phyloP scores from a whole-genome alignment of 441 rosid species.

The Euphorbia schlechtendalii region DNA sequence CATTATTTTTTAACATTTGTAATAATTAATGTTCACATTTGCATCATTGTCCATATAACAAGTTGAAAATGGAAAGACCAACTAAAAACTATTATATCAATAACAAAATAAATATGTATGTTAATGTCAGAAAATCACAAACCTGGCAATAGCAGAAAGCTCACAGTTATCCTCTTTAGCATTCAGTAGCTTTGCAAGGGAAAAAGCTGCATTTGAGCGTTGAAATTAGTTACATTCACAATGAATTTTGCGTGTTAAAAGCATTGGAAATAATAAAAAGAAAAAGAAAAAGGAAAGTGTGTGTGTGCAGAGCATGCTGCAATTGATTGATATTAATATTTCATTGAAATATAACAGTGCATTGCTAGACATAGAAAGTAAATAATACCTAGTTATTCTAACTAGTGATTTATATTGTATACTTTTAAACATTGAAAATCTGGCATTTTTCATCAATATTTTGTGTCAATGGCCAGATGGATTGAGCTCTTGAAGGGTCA shows the following conservation, averaged over 20 bases:
- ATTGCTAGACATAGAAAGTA: neutral
- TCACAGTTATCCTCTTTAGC: slow-evolving; percentile 73
- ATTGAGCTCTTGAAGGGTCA: neutral
- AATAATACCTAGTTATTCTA: neutral
- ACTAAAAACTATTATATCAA: neutral
- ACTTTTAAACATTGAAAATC: neutral
- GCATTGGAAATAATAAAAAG: too few relatives aligned
- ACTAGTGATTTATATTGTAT: neutral
- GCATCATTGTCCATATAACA: neutral
- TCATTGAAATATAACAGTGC: neutral
- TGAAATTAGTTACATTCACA: slow-evolving; percentile 2
- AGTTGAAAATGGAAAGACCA: neutral
- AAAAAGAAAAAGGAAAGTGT: too few relatives aligned
- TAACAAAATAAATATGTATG: neutral
- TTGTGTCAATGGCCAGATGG: neutral
- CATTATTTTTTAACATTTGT: neutral
- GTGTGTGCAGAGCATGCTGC: too few relatives aligned
- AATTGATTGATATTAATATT: neutral
- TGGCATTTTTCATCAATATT: neutral
- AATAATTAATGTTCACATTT: neutral
- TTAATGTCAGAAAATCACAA: slow-evolving; percentile 4
- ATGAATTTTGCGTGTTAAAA: too few relatives aligned
- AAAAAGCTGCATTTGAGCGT: slow-evolving; percentile 45
- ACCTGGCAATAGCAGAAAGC: slow-evolving; percentile 97
- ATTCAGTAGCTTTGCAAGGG: slow-evolving; percentile 93